Base-by-base conservation (phyloP, 768 basidiomycete genomes). In the Amanita fuliginea region DNA sequence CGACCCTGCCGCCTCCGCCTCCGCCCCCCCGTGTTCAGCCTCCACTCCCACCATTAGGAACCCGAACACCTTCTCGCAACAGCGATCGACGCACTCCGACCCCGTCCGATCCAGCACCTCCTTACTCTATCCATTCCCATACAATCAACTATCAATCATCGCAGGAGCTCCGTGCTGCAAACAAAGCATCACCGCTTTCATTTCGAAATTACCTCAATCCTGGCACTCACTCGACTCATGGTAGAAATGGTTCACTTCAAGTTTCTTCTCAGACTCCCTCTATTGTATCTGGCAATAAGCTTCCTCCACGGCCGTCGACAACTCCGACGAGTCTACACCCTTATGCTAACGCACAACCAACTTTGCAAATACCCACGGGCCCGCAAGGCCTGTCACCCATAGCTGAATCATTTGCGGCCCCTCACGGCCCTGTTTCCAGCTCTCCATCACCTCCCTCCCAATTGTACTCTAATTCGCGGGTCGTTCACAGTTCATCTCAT, bases 21-120 rank as follows among this genome's bases (percentile, higher is more conserved):
- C 86, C 86, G 1, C 74, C 78, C 0, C 84, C 86, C 1, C 77
- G 78, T 32, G 70, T 72, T 1, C 81, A 83, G 53, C 86, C 85
- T 5, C 81, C 81, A 5, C 70, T 62, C 8, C 75, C 59, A 22
- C 63, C 74, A 36, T 68, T 73, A n/a, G 69, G 75, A 19, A 62
- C 67, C 8, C 74, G 74, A 34, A 14, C 74, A 73, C 36, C 57
- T 51, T 21, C 49, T 56, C 36, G 32, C 11, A 42, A 34, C 14
- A 56, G 68, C 53, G 70, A 67, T 34, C 64, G 75, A 33, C 72
- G 72, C 11, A 82, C 83, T 0, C 81, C 83, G 7, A 78, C 76
- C 3, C 79, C 77, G 51, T 54, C 67, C 19, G 82, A 86, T 14
- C 63, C 46, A 6, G 46, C 67, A 2, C 67, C 71, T n/a, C 53